These are phyloP conservation scores for Pyricularia sp. DNA, from an alignment of 2,329 filamentous ascomycete genomes.

Conservation along the genomic window DNA sequence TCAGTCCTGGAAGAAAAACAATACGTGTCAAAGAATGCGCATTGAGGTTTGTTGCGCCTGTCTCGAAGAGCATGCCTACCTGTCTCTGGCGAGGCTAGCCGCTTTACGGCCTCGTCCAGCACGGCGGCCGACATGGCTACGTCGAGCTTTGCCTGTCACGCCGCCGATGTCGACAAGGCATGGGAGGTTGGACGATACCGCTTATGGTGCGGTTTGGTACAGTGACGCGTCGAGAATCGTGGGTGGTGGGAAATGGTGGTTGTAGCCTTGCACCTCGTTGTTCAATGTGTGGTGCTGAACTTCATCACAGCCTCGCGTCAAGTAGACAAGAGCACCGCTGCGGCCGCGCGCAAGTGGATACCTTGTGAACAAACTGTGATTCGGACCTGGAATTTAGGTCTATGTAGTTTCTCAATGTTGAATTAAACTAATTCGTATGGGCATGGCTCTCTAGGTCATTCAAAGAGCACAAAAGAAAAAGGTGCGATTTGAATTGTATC, in stretches of 20 bases:
- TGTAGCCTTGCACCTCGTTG: background rate
- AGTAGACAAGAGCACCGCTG: background rate
- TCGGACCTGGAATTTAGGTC: background rate
- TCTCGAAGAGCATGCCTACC: conserved; percentile 24
- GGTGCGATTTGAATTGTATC: background rate
- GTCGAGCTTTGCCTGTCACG: conserved; percentile 3
- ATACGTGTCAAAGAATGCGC: background rate
- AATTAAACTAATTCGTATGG: background rate
- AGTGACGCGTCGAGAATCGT: background rate
- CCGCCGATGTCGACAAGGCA: background rate
- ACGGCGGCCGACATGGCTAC: conserved; percentile 44
- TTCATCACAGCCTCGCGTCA: background rate
- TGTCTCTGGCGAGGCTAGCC: conserved; percentile 41
- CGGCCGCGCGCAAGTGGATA: background rate
- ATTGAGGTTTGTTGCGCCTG: no score
- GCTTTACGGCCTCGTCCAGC: conserved; percentile 51
- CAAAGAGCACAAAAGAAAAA: background rate
- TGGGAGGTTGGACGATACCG: background rate
- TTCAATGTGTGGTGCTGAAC: background rate
- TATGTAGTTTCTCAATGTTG: background rate
- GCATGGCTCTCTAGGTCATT: background rate
- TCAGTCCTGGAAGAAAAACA: background rate
- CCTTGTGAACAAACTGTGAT: background rate
- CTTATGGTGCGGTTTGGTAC: background rate
- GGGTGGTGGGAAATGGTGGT: background rate